Evolutionary conservation across 768 basidiomycete genomes (phyloP).

Genomic region (Cantharellus anzutake): DNA sequence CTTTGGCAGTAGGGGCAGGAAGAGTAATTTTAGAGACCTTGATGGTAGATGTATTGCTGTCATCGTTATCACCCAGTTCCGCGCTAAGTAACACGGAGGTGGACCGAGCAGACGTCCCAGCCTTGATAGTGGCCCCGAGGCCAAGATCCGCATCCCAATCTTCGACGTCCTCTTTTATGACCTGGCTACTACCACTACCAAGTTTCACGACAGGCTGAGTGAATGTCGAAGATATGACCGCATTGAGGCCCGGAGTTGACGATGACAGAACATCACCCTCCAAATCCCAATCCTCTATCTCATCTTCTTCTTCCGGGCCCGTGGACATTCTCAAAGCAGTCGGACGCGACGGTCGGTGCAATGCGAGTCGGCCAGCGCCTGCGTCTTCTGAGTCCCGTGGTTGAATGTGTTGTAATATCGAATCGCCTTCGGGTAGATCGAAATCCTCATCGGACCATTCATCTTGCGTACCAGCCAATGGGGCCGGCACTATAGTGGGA

Average conservation of each 20-base stretch:
- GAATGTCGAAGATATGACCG: slow-evolving; percentile 2
- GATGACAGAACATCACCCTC: background rate
- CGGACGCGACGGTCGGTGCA: background rate
- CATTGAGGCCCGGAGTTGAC: background rate
- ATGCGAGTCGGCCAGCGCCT: background rate
- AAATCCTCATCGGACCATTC: slow-evolving; percentile 83
- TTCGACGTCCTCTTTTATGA: slow-evolving; percentile 39
- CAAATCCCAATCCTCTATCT: background rate
- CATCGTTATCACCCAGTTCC: slow-evolving; percentile 27
- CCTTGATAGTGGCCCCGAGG: slow-evolving; percentile 15
- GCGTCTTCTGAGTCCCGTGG: background rate
- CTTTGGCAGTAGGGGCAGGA: slow-evolving; percentile 19
- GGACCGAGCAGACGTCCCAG: slow-evolving; percentile 15
- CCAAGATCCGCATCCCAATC: slow-evolving; percentile 75
- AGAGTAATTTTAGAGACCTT: slow-evolving; percentile 28
- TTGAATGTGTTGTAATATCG: slow-evolving; percentile 33
- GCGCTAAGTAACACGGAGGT: slow-evolving; percentile 27
- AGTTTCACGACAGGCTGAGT: slow-evolving; percentile 2
- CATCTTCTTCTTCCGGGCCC: slow-evolving; percentile 4
- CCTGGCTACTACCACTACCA: slow-evolving; percentile 16
- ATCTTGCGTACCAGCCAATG: slow-evolving; percentile 19
- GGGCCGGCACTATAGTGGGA: background rate
- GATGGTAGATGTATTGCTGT: slow-evolving; percentile 71
- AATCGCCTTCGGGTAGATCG: slow-evolving; percentile 56
- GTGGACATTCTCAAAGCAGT: background rate